Conservation (phyloP, 306 rosid genomes). For the Sophora flavescens region DNA sequence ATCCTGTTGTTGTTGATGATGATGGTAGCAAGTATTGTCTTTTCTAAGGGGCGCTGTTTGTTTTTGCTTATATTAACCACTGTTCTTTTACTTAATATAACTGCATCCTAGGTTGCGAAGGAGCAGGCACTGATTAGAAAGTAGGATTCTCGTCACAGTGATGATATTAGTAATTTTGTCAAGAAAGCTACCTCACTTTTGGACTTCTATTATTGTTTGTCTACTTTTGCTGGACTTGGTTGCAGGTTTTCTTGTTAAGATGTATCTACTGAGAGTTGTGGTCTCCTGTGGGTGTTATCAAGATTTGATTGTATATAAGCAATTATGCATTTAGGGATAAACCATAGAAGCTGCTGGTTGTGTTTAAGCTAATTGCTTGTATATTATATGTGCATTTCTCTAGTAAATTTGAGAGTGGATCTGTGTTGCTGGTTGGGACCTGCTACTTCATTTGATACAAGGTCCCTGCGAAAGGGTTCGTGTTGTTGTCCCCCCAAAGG, state of each 20-base stretch:
- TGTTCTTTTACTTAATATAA: constrained; percentile 80
- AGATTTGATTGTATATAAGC: constrained; percentile 34
- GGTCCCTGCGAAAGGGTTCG: too few relatives aligned
- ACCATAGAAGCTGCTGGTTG: constrained; percentile 10
- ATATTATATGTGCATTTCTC: not conserved
- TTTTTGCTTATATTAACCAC: constrained; percentile 57
- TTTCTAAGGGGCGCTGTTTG: too few relatives aligned
- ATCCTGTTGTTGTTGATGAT: too few relatives aligned
- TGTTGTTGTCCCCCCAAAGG: too few relatives aligned
- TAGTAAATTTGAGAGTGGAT: not conserved
- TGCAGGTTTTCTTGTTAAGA: constrained; percentile 30
- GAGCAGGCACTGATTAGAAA: constrained; percentile 68
- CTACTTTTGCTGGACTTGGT: constrained; percentile 21
- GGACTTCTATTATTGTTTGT: constrained; percentile 13
- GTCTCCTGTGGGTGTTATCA: constrained; percentile 37
- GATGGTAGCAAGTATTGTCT: too few relatives aligned
- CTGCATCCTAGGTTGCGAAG: constrained; percentile 96
- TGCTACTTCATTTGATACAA: too few relatives aligned
- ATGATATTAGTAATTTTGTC: constrained; percentile 52
- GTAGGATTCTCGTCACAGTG: constrained; percentile 44
- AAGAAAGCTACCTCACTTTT: constrained; percentile 7
- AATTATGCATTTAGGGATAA: constrained; percentile 4
- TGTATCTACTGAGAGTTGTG: constrained; percentile 26
- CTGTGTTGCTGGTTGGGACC: not conserved
- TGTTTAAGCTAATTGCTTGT: constrained; percentile 3